These are phyloP conservation scores for Plicaturopsis crispa DNA, from an alignment of 768 basidiomycete genomes.

Conservation along the genomic window DNA sequence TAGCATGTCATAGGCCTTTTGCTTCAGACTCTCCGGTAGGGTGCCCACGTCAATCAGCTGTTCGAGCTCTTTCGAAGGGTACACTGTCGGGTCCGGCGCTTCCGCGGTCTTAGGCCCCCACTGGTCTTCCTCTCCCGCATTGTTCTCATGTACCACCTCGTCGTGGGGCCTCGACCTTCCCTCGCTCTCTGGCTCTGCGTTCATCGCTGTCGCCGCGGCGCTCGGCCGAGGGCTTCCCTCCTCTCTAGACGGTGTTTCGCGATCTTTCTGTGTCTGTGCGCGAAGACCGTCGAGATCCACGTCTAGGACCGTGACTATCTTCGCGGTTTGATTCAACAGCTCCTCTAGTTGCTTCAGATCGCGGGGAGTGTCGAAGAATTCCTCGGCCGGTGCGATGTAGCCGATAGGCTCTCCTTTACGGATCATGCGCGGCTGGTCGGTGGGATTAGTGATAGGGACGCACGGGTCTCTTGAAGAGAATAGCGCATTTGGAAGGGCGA, in stretches of 20 bases:
- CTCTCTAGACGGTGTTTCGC: constrained; percentile 5
- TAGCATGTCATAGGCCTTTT: constrained; percentile 10
- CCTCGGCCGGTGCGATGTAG: background rate
- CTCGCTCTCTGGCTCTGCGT: constrained; percentile 2
- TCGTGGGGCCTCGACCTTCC: background rate
- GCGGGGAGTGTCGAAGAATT: constrained; percentile 1
- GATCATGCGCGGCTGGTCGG: constrained; percentile 6
- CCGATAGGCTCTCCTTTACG: constrained; percentile 6
- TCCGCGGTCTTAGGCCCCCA: constrained; percentile 17
- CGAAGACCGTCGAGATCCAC: constrained; percentile 7
- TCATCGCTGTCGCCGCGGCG: constrained; percentile 5
- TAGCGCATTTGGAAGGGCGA: constrained; percentile 10
- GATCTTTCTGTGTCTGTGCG: constrained; percentile 1
- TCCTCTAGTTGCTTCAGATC: background rate
- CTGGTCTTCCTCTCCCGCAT: constrained; percentile 7
- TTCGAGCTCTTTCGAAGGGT: no score
- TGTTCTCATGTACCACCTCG: background rate
- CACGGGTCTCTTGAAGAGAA: constrained; percentile 5
- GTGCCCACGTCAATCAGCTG: constrained; percentile 2
- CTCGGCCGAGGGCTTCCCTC: background rate
- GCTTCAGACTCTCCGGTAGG: constrained; percentile 2
- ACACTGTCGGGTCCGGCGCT: no score
- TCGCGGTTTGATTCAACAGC: no score
- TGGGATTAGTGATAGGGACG: constrained; percentile 11
- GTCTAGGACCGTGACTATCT: no score